Evolutionary conservation across 139 green algal genomes (phyloP).

Genomic region (Penium margaritaceum): DNA sequence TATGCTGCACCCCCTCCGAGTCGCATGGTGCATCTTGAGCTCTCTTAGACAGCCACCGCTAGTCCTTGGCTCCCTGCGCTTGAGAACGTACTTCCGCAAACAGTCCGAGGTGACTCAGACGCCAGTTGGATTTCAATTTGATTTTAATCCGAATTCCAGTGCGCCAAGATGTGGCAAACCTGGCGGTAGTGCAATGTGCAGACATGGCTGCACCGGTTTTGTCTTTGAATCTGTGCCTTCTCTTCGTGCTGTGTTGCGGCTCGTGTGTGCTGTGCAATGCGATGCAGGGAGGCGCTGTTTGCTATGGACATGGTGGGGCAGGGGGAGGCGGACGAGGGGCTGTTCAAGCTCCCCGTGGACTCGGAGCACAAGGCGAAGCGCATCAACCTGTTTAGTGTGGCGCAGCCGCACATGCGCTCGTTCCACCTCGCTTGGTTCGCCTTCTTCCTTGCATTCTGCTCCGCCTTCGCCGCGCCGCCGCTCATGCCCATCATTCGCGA

Average conservation of each 20-base stretch:
- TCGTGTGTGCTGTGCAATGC: constrained; percentile 67
- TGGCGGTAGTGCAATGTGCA: constrained; percentile 20
- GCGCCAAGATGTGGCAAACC: too few relatives aligned
- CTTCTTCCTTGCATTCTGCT: constrained; percentile 84
- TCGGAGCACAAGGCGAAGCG: constrained; percentile 63
- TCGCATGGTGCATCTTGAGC: too few relatives aligned
- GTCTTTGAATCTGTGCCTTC: constrained; percentile 69
- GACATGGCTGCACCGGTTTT: constrained; percentile 49
- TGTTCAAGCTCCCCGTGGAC: constrained; percentile 54
- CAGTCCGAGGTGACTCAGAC: too few relatives aligned
- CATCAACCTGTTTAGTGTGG: constrained; percentile 54
- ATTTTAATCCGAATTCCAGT: too few relatives aligned
- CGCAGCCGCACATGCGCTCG: constrained; percentile 56
- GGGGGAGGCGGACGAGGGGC: constrained; percentile 73
- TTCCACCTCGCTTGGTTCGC: constrained; percentile 78
- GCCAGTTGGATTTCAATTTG: too few relatives aligned
- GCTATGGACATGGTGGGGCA: constrained; percentile 75
- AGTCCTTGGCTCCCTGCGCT: too few relatives aligned
- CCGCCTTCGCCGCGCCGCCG: constrained; percentile 79
- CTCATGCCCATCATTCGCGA: constrained; percentile 74
- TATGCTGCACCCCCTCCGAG: too few relatives aligned
- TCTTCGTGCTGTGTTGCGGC: constrained; percentile 58
- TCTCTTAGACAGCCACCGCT: too few relatives aligned
- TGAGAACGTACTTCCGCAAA: too few relatives aligned
- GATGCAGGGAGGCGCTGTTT: constrained; percentile 77